Evolutionary conservation across 2,329 filamentous ascomycete species (phyloP).

Genomic region (Pseudocercospora pini-densiflorae): DNA sequence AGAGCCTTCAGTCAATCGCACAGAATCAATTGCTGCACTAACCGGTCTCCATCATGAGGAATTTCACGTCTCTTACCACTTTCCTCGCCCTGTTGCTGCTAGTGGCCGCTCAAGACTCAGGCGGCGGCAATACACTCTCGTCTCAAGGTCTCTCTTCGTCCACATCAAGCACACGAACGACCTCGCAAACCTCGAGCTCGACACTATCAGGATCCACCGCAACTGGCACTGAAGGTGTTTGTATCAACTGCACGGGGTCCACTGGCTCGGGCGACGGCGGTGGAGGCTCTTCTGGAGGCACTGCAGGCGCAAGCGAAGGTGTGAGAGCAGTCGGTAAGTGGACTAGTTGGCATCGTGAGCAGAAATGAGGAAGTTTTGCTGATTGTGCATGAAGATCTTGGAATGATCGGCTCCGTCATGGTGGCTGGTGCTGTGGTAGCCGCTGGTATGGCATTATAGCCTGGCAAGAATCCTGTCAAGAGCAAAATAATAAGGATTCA

Average conservation of each 20-base stretch:
- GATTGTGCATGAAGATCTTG: background rate
- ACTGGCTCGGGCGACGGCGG: background rate
- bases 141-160: background rate
- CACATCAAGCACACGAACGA: background rate
- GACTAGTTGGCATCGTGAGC: background rate
- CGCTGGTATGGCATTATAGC: background rate
- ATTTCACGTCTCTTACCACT: too few species aligned
- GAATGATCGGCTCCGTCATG: background rate
- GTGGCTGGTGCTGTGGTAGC: background rate
- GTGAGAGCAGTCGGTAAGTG: background rate
- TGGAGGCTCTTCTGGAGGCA: conserved; percentile 1
- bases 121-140: background rate
- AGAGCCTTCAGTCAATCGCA: too few species aligned
- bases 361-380: background rate
- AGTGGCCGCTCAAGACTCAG: too few species aligned
- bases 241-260: background rate
- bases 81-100: too few species aligned
- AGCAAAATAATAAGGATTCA: too few species aligned
- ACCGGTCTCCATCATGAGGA: too few species aligned
- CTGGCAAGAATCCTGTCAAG: too few species aligned
- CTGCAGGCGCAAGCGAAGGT: background rate
- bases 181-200: background rate
- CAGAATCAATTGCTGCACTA: too few species aligned
- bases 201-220: background rate
- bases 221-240: background rate